phyloP scores from a whole-genome alignment of 331 rosid species.

The Spiraea crenata region DNA sequence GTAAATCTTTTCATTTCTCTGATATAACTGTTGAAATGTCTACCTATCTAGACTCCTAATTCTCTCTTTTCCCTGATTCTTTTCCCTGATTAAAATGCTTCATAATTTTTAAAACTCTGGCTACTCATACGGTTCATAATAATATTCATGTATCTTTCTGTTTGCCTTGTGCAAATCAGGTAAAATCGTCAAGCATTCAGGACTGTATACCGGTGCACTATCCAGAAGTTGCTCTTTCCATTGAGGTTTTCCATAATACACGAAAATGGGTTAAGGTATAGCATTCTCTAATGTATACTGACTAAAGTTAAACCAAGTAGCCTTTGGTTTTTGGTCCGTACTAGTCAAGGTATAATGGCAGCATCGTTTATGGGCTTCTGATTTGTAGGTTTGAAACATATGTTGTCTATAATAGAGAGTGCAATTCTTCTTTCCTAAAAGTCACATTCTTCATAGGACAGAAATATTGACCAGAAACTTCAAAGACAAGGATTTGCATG shows the following conservation, averaged over 20 bases:
- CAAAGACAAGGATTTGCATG: background rate
- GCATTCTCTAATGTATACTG: constrained; percentile 5
- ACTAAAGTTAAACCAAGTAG: constrained; percentile 13
- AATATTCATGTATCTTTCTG: background rate
- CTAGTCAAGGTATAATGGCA: constrained; percentile 10
- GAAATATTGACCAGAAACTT: constrained; percentile 1
- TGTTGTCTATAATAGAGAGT: constrained; percentile 2
- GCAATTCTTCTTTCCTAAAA: background rate
- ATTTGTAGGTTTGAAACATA: constrained; percentile 10
- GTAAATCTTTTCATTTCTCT: background rate
- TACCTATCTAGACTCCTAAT: background rate
- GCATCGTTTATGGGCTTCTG: background rate
- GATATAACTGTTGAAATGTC: constrained; percentile 10
- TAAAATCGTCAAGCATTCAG: constrained; percentile 43
- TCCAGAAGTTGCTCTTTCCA: constrained; percentile 69
- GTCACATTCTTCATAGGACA: background rate
- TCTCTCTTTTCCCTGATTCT: background rate
- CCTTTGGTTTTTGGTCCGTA: constrained; percentile 1
- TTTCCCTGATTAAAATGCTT: background rate
- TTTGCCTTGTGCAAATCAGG: constrained; percentile 40
- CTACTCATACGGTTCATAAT: constrained; percentile 4
- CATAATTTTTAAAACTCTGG: constrained; percentile 10
- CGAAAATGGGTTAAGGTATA: constrained; percentile 72
- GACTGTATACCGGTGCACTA: constrained; percentile 46
- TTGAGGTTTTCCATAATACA: constrained; percentile 73